Evolutionary conservation across 2,329 filamentous ascomycete genomes (phyloP), one percentile per base, ranked within the genome.

Genomic region (Ilyonectria destructans): DNA sequence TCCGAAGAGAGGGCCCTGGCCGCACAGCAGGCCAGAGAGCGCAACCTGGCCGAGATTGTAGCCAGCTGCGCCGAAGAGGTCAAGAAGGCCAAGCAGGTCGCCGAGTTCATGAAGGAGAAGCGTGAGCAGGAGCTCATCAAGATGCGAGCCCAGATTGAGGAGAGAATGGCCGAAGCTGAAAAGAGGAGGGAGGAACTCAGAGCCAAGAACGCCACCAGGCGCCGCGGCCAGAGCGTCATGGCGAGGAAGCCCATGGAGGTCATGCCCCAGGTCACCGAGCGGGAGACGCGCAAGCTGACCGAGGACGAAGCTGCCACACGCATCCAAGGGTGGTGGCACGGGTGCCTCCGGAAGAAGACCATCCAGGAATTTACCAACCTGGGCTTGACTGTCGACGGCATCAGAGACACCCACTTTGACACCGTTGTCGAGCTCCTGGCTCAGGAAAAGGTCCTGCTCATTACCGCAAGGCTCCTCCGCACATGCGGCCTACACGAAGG

Each of bases 21-120:
- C 6, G 93, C 93, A 6, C 90, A 94, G 69, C 88, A 94, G 71
- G 92, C 93, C 1, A 88, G 94, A 65, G 92, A 96, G 82, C 92
- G 92, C 74, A 94, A 95, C 74, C 82, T 96, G 19, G 93, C 92
- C 9, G 93, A 95, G 79, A 95, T 96, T 49, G 92, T 93, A 4
- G 92, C 93, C 56, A 88, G 90, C 68, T 96, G 93, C 77, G 93
- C 93, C 21, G 93, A 95, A 80, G 93, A 96, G 78, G 93, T 96
- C 17, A 91, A 92, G 77, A 88, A 93, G 71, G 93, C 93, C 59
- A 96, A 96, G 84, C 91, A 92, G 58, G 87, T 95, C n/a, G 93
- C 93, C 15, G 93, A 94, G 79, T 91, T 88, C 65, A 94, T 93
- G 84, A 95, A 94, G 81, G 92, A 93, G 82, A 92, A 92, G 79